phyloP scores from a whole-genome alignment of 495 filamentous ascomycete genomes.

The Neurospora sp. region DNA sequence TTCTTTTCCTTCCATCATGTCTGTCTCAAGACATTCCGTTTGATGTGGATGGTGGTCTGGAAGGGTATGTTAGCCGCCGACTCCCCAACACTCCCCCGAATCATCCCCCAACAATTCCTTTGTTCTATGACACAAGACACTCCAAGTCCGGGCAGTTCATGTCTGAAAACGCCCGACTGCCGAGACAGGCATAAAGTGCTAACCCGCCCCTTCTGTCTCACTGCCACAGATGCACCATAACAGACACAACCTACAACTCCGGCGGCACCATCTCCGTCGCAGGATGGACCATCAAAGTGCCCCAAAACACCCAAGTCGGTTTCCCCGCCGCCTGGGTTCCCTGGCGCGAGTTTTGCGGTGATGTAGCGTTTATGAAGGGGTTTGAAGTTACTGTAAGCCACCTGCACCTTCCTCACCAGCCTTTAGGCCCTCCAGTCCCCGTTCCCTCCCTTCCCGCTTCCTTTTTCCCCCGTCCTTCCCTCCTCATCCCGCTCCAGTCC shows the following conservation, averaged over 20 bases:
- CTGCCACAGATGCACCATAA: conserved; percentile 13
- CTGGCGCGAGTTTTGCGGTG: conserved; percentile 24
- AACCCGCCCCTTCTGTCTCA: background rate
- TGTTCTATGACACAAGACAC: background rate
- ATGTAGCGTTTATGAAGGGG: conserved; percentile 11
- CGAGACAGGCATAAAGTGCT: background rate
- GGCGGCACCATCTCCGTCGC: conserved; percentile 29
- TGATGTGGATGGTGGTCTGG: background rate
- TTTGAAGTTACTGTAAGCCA: conserved; percentile 23
- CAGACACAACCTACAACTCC: conserved; percentile 22
- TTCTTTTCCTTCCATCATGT: background rate
- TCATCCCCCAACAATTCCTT: background rate
- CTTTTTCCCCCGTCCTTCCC: too few species aligned
- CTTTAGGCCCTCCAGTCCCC: too few species aligned
- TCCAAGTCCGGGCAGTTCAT: too few species aligned
- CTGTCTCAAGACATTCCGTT: background rate
- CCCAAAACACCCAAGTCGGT: conserved; percentile 31
- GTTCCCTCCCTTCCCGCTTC: too few species aligned
- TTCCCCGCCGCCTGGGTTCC: conserved; percentile 29
- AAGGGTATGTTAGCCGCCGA: too few species aligned
- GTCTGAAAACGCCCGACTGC: too few species aligned
- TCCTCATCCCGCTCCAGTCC: too few species aligned
- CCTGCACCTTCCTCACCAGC: background rate
- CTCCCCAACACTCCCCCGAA: too few species aligned
- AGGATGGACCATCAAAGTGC: conserved; percentile 27